phyloP scores from a whole-genome alignment of 2,329 filamentous ascomycete genomes.

The Passalora sequoiae region DNA sequence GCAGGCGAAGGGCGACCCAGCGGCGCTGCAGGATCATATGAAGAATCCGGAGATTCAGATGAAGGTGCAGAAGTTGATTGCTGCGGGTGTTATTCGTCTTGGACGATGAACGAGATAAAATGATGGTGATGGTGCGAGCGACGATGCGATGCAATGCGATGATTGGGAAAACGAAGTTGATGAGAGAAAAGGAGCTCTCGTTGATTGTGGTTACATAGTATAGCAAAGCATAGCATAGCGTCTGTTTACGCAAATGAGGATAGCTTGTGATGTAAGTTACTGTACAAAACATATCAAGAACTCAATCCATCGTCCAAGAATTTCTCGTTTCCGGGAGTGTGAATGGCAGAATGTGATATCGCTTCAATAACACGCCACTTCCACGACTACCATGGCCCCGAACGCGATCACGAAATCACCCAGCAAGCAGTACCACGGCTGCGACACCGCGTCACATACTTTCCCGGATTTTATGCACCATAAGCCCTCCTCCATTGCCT shows the following conservation, averaged over 20 bases:
- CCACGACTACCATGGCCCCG: too few species aligned
- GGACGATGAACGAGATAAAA: conserved; percentile 30
- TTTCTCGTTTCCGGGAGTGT: too few species aligned
- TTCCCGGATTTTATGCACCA: too few species aligned
- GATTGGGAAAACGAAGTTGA: not conserved
- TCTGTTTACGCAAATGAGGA: not conserved
- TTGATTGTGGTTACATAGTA: too few species aligned
- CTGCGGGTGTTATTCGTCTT: conserved; percentile 72
- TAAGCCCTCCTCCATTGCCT: too few species aligned
- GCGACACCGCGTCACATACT: too few species aligned
- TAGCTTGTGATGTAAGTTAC: conserved; percentile 1
- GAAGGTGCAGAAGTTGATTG: conserved; percentile 93
- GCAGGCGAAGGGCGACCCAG: conserved; percentile 89
- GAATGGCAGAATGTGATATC: too few species aligned
- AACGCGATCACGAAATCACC: too few species aligned
- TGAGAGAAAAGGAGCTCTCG: not conserved
- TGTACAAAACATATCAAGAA: too few species aligned
- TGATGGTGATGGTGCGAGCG: not conserved
- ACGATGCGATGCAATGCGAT: not conserved
- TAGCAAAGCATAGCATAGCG: conserved; percentile 7
- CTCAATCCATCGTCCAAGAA: too few species aligned
- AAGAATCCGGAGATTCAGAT: conserved; percentile 76
- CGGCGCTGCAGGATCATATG: conserved; percentile 94
- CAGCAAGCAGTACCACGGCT: too few species aligned
- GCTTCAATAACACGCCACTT: too few species aligned